A percentile compares a stretch with the other conserved stretches of the same genome.
These are phyloP conservation scores for Bombardia bombarda DNA, from an alignment of 495 filamentous ascomycete species.

Conservation along the genomic window DNA sequence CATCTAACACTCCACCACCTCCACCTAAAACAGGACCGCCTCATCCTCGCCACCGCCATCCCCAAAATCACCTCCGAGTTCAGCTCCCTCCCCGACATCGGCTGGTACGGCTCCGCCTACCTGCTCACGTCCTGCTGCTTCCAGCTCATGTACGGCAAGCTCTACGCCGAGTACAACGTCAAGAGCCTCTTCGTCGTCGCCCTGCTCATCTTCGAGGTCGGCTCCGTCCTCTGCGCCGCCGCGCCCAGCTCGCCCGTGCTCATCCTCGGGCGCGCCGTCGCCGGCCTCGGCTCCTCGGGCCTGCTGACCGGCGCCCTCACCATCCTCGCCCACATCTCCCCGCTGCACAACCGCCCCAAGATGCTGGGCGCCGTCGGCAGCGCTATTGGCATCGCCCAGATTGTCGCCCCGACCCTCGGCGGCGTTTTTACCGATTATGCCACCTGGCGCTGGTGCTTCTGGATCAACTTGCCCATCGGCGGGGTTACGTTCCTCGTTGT, in stretches of 20 bases:
- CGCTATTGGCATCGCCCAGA: slow-evolving; percentile 56
- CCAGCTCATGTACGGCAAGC: slow-evolving; percentile 35
- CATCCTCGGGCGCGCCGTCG: slow-evolving; percentile 44
- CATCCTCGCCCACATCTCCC: slow-evolving; percentile 22
- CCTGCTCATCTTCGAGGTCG: slow-evolving; percentile 26
- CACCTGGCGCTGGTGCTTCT: slow-evolving; percentile 38
- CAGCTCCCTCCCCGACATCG: slow-evolving; percentile 16
- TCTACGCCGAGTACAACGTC: slow-evolving; percentile 33
- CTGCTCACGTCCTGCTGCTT: slow-evolving; percentile 37
- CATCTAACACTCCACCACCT: no score
- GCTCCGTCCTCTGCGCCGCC: slow-evolving; percentile 41
- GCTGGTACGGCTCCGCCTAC: slow-evolving; percentile 35
- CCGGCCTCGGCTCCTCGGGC: slow-evolving; percentile 34
- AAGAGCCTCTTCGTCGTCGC: slow-evolving; percentile 28
- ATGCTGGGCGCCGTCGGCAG: slow-evolving; percentile 21
- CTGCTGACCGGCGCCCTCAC: slow-evolving; percentile 16
- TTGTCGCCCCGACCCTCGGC: slow-evolving; percentile 53
- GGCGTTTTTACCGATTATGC: slow-evolving; percentile 38
- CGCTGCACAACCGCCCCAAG: slow-evolving; percentile 4
- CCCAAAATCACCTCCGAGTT: slow-evolving; percentile 34
- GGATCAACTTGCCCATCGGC: slow-evolving; percentile 60
- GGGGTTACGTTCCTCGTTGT: slow-evolving; percentile 50
- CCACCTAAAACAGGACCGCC: slow-evolving; percentile 13
- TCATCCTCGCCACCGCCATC: slow-evolving; percentile 31
- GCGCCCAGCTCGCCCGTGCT: slow-evolving; percentile 36